Evolutionary conservation across 2,329 filamentous ascomycete genomes (phyloP).

Genomic region (Gaeumannomyces tritici): DNA sequence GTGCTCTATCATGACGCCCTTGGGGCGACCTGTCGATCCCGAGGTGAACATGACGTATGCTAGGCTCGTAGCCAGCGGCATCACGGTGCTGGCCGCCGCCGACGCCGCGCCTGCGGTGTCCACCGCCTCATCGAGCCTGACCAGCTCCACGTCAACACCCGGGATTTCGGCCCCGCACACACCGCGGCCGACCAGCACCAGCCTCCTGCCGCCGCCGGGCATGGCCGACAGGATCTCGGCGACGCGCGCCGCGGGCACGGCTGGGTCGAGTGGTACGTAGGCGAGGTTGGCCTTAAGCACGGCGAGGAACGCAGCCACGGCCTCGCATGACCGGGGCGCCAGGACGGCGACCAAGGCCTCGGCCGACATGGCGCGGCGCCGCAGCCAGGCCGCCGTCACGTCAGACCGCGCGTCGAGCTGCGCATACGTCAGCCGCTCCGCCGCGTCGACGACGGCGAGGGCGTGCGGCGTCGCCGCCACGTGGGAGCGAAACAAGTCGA

Average conservation of each 20-base stretch:
- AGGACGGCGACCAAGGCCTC: background rate
- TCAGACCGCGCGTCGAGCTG: background rate
- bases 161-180: too few relatives aligned
- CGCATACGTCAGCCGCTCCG: slow-evolving; percentile 13
- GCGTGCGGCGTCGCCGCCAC: slow-evolving; percentile 15
- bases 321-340: slow-evolving; percentile 34
- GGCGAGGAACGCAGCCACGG: slow-evolving; percentile 46
- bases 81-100: background rate
- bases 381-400: background rate
- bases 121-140: background rate
- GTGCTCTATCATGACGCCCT: background rate
- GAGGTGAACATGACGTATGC: background rate
- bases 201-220: background rate
- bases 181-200: too few relatives aligned
- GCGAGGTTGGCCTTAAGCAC: slow-evolving; percentile 47
- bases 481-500: slow-evolving; percentile 18
- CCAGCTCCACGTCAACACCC: background rate
- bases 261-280: slow-evolving; percentile 49
- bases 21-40: background rate
- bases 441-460: slow-evolving; percentile 17
- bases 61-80: background rate
- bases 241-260: slow-evolving; percentile 18
- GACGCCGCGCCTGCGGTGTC: background rate
- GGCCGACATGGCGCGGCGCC: slow-evolving; percentile 23
- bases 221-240: background rate